Evolutionary conservation across 108 stramenopile species (phyloP), one percentile per base, ranked within the genome.

Genomic region (Thalassiosira profunda): DNA sequence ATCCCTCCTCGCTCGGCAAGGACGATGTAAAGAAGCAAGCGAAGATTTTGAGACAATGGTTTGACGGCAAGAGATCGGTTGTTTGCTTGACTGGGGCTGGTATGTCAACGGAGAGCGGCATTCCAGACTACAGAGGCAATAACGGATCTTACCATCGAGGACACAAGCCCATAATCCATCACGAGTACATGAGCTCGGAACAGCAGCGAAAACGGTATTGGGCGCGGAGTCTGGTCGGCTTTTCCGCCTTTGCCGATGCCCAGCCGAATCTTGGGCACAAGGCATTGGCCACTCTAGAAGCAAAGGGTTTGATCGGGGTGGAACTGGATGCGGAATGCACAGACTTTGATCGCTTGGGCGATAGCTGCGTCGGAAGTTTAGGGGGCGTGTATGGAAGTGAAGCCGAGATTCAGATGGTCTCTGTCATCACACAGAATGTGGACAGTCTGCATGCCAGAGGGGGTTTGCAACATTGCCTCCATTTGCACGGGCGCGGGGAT

Each of bases 51-150:
- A 17, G 47, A 25, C 46, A 83, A 33, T 90, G 89, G 89, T 80
- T 84, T 63, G 33, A 55, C 34, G 44, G 45, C 28, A 86, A 90
- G 53, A 58, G 49, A 17, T 58, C 80, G 11, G 72, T 95, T 9
- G 44, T 95, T 3, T 83, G 81, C 48, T 58, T 99, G 11, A 97
- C 97, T 1, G 98, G 98, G 14, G 98, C 98, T 0, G 98, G 98
- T 2, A 71, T 99, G 46, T 95, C 92, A 2, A 98, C 98, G 9
- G 97, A 96, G 67, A 91, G 88, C 21, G 99, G 99, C 5, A 97
- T 99, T 47, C 97, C 98, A 0, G 99, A 99, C 68, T 99, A 99
- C 64, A 78, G 99, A 9, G 97, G 97, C 2, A 86, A 92, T 54
- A 73, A 83, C 23, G 98, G 98, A 55, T 95, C 93, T 18, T 99